These are phyloP conservation scores for Dianthus caryophyllus DNA, from an alignment of 148 eudicot genomes.

Conservation along the genomic window DNA sequence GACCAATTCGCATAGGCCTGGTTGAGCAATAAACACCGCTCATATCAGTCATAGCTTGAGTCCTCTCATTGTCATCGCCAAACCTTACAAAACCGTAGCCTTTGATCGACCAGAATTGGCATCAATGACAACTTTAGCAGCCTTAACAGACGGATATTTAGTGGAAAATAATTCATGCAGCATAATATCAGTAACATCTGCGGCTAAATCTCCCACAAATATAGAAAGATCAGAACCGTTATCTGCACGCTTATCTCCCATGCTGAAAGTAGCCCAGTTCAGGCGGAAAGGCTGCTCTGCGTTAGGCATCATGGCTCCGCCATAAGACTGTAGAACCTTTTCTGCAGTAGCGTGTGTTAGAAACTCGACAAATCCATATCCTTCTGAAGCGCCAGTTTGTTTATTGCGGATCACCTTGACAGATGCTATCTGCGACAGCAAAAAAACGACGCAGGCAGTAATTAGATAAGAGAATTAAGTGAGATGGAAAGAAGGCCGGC, in stretches of 20 bases:
- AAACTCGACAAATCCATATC: constrained; percentile 94
- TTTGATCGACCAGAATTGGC: constrained; percentile 83
- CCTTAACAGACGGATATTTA: constrained; percentile 88
- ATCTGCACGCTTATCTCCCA: constrained; percentile 80
- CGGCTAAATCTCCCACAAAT: constrained; percentile 98
- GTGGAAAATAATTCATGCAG: constrained; percentile 72
- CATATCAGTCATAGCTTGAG: constrained; percentile 92
- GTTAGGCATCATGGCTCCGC: constrained; percentile 64
- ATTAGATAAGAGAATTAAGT: too few relatives aligned
- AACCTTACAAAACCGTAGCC: constrained; percentile 98
- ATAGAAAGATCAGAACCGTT: constrained; percentile 89
- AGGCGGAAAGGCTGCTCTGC: constrained; percentile 78
- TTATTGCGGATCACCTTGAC: constrained; percentile 92
- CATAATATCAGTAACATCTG: constrained; percentile 83
- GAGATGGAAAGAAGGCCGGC: too few relatives aligned
- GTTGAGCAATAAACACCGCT: constrained; percentile 81
- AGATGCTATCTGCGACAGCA: constrained; percentile 46
- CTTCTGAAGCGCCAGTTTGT: constrained; percentile 78
- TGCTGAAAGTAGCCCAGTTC: constrained; percentile 94
- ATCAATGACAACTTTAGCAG: constrained; percentile 94
- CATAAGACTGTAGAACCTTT: constrained; percentile 58
- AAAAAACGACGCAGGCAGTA: too few relatives aligned
- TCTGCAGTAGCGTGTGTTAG: constrained; percentile 67
- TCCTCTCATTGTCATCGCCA: constrained; percentile 86
- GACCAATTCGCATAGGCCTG: constrained; percentile 95